These are phyloP conservation scores for Trichoderma parareesei DNA, from an alignment of 495 filamentous ascomycete genomes.

Conservation along the genomic window DNA sequence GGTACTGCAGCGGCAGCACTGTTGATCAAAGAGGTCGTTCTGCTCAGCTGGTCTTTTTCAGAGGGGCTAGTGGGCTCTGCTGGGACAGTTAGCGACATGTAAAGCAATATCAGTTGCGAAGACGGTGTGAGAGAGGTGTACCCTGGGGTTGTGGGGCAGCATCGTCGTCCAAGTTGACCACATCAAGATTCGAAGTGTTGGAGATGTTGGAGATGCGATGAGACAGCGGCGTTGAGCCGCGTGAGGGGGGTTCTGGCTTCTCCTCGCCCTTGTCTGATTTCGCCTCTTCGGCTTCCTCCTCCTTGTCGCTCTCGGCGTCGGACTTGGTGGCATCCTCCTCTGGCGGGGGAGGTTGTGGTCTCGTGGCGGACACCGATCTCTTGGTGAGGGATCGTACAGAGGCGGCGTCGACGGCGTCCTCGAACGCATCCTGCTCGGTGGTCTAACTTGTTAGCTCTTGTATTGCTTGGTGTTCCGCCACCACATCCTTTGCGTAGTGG, in stretches of 20 bases:
- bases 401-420: constrained; percentile 60
- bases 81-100: constrained; percentile 10
- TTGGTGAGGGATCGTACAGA: constrained; percentile 42
- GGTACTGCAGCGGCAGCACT: constrained; percentile 30
- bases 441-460: constrained; percentile 3
- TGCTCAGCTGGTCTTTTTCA: constrained; percentile 26
- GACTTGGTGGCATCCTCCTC: constrained; percentile 22
- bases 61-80: constrained; percentile 17
- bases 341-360: constrained; percentile 17
- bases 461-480: background rate
- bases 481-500: background rate
- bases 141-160: constrained; percentile 22
- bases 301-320: constrained; percentile 24
- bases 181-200: constrained; percentile 52
- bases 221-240: constrained; percentile 48
- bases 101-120: constrained; percentile 12
- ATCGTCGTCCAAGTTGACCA: constrained; percentile 59
- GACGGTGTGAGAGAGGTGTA: constrained; percentile 16
- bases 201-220: constrained; percentile 60
- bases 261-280: constrained; percentile 20
- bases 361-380: constrained; percentile 36
- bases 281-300: constrained; percentile 20
- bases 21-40: constrained; percentile 38
- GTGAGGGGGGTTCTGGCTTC: constrained; percentile 16
- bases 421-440: constrained; percentile 60